phyloP scores from a whole-genome alignment of 2,329 filamentous ascomycete genomes.

The Amauroascus verrucosus region DNA sequence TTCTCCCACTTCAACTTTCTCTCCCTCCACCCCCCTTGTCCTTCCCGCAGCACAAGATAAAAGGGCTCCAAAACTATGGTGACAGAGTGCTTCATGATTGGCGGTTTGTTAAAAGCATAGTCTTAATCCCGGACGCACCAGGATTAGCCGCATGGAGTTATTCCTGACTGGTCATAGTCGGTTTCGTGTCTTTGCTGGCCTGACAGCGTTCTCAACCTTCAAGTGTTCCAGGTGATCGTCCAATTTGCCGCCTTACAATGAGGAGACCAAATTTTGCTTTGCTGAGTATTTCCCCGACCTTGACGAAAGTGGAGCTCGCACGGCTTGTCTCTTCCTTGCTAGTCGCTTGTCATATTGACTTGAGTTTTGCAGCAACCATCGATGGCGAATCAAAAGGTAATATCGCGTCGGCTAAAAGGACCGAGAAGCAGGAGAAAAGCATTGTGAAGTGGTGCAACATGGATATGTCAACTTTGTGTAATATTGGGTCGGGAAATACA shows the following conservation, averaged over 20 bases:
- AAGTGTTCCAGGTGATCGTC: background rate
- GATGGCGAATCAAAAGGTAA: background rate
- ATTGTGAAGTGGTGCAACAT: background rate
- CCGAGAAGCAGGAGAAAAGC: background rate
- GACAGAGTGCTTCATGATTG: background rate
- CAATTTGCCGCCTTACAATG: background rate
- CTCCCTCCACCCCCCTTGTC: background rate
- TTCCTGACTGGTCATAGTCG: background rate
- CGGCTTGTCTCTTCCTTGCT: background rate
- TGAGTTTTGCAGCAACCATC: background rate
- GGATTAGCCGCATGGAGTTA: slow-evolving; percentile 2
- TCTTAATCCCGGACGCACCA: background rate
- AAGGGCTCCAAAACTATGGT: background rate
- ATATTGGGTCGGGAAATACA: too few relatives aligned
- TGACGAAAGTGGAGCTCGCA: background rate
- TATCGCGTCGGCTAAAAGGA: background rate
- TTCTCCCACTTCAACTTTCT: background rate
- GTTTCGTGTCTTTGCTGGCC: background rate
- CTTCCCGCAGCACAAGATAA: background rate
- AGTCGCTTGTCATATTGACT: background rate
- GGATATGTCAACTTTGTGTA: too few relatives aligned
- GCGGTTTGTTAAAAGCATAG: background rate
- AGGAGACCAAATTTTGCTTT: too few relatives aligned
- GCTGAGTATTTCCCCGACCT: background rate
- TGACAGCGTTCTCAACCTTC: background rate